Conservation (phyloP, 495 filamentous ascomycete species). For the Choiromyces venosus region DNA sequence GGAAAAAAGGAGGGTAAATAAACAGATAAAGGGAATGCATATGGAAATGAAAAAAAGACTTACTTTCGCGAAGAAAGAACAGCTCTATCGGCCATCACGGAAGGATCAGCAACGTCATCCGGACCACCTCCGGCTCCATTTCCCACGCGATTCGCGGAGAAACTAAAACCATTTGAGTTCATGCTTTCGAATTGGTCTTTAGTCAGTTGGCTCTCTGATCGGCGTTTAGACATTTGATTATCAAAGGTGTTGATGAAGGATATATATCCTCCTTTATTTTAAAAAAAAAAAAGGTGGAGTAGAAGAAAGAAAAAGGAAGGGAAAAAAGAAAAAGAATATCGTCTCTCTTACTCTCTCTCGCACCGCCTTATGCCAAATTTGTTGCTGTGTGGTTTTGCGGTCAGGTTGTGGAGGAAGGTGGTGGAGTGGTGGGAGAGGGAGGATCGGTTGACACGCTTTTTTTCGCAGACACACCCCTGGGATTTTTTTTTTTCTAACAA, state of each 20-base stretch:
- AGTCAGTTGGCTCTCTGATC: conserved; percentile 40
- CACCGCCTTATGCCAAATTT: conserved; percentile 2
- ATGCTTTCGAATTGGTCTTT: conserved; percentile 37
- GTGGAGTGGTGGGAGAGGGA: neutral
- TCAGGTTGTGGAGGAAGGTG: neutral
- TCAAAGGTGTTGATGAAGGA: conserved; percentile 10
- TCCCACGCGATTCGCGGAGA: conserved; percentile 19
- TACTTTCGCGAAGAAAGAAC: conserved; percentile 31
- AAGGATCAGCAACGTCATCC: conserved; percentile 26
- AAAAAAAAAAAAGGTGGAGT: conserved; percentile 5
- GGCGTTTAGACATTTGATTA: conserved; percentile 39
- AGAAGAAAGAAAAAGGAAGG: conserved; percentile 12
- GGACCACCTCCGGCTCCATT: conserved; percentile 18
- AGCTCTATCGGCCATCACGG: conserved; percentile 31
- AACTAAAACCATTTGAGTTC: conserved; percentile 32
- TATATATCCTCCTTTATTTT: conserved; percentile 14
- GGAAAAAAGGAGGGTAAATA: neutral
- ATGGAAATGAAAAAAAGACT: conserved; percentile 11
- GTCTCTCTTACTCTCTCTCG: conserved; percentile 4
- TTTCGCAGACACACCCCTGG: neutral
- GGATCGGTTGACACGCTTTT: neutral
- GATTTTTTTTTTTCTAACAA: neutral
- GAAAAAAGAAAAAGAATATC: neutral
- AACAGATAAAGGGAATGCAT: neutral
- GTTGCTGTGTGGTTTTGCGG: neutral